Evolutionary conservation across 495 filamentous ascomycete species (phyloP).

Genomic region (Penicillium pancosmium): DNA sequence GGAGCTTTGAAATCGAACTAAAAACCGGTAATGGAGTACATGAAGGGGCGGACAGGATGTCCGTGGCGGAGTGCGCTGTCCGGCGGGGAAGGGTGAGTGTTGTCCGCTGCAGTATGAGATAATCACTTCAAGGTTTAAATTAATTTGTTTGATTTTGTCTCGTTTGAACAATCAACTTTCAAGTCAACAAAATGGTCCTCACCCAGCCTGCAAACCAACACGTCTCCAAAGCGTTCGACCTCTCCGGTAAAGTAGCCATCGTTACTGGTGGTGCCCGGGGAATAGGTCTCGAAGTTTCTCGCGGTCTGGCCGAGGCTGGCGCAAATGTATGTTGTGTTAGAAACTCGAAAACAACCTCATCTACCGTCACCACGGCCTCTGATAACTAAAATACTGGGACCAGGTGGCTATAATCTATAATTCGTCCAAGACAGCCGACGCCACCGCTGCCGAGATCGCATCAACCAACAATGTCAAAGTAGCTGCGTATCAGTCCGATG

Average conservation of each 20-base stretch:
- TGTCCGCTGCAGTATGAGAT: neutral
- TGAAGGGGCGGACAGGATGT: neutral
- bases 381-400: neutral
- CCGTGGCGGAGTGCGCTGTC: neutral
- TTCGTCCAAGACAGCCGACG: constrained; percentile 67
- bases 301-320: constrained; percentile 75
- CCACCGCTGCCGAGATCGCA: constrained; percentile 69
- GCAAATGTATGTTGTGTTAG: constrained; percentile 53
- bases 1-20: neutral
- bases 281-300: constrained; percentile 75
- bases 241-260: constrained; percentile 39
- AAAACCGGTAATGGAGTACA: neutral
- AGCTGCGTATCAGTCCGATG: constrained; percentile 69
- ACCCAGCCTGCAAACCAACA: constrained; percentile 39
- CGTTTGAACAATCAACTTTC: neutral
- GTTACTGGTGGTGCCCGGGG: constrained; percentile 65
- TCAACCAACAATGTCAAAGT: constrained; percentile 68
- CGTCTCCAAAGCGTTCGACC: constrained; percentile 39
- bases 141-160: neutral
- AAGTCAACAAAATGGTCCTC: constrained; percentile 38
- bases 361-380: neutral
- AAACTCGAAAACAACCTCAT: neutral
- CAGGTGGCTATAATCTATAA: constrained; percentile 74
- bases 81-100: neutral
- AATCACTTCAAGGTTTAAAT: neutral